Evolutionary conservation across 129 eudicot genomes (phyloP), one percentile per base, ranked within the genome.

Genomic region (Artemisia argyi): DNA sequence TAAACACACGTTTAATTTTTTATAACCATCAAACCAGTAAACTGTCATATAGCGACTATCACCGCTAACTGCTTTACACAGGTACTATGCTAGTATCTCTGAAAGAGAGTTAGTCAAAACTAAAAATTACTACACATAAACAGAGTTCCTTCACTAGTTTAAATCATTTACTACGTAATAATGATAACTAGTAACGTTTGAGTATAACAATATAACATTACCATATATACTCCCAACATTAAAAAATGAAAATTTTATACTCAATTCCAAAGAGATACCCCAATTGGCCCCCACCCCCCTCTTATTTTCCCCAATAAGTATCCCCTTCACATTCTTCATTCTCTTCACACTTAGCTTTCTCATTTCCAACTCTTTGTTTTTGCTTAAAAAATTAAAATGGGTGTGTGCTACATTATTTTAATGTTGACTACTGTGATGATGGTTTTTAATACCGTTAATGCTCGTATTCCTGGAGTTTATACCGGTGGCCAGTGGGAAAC

Each of bases 381-480:
- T 3, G 3, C 62, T 20, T 77, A 50, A 54, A 62, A 58, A n/a
- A n/a, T n/a, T n/a, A 48, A 77, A 62, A 77, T 77, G 81, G 49
- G 42, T 22, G 6, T 52, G 58, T 22, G 2, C 20, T 46, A 44
- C 72, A 22, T 70, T 53, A 11, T 77, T 42, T 12, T 77, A 2
- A 42, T 54, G 1, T 52, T 77, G 63, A 54, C 76, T 11, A 19
- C 69, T 16, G 22, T 26, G 3, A 10, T 52, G 8, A 69, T 71
- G 4, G 76, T 39, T 39, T 32, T 32, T 32, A 32, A 32, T 4
- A 32, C 66, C 15, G 66, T 70, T 24, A 16, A 61, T 9, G 81
- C 76, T 13, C 81, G 81, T 62, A 70, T 77, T 11, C 76, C 88
- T 9, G 88, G 85, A 26, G 77, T 73, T 32, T 69, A 80, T 78